phyloP scores from a whole-genome alignment of 108 stramenopile species.

The Nitzschia putrida region DNA sequence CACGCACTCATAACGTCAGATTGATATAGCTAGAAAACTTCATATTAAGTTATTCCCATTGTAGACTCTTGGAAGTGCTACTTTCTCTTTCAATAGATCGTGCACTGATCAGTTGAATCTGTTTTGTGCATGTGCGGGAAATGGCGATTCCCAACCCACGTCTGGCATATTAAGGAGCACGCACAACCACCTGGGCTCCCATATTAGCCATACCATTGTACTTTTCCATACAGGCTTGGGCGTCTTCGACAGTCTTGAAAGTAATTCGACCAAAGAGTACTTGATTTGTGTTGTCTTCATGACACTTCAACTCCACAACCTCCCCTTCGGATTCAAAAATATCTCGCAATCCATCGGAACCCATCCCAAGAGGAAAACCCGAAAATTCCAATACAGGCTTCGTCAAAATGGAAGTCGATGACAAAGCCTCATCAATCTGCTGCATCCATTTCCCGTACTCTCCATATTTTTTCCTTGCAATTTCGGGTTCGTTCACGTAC shows the following conservation, averaged over 20 bases:
- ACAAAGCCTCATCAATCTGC: conserved; percentile 62
- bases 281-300: conserved; percentile 55
- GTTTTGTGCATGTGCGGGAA: background rate
- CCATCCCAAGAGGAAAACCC: conserved; percentile 89
- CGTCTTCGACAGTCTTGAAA: conserved; percentile 77
- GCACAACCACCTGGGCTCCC: conserved; percentile 11
- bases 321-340: conserved; percentile 81
- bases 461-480: conserved; percentile 61
- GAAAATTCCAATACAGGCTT: conserved; percentile 65
- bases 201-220: conserved; percentile 91
- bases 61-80: background rate
- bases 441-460: conserved; percentile 57
- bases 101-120: background rate
- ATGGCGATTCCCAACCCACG: no score
- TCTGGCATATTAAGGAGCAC: no score
- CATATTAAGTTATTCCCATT: background rate
- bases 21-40: no score
- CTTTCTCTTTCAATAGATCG: background rate
- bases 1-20: background rate
- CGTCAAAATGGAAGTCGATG: conserved; percentile 69
- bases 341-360: conserved; percentile 74
- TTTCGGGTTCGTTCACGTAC: conserved; percentile 66
- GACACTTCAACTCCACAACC: conserved; percentile 70
- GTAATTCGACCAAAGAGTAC: conserved; percentile 76
- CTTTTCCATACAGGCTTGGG: conserved; percentile 79